Conservation (phyloP, 306 rosid genomes). For the Fragaria iinumae region DNA sequence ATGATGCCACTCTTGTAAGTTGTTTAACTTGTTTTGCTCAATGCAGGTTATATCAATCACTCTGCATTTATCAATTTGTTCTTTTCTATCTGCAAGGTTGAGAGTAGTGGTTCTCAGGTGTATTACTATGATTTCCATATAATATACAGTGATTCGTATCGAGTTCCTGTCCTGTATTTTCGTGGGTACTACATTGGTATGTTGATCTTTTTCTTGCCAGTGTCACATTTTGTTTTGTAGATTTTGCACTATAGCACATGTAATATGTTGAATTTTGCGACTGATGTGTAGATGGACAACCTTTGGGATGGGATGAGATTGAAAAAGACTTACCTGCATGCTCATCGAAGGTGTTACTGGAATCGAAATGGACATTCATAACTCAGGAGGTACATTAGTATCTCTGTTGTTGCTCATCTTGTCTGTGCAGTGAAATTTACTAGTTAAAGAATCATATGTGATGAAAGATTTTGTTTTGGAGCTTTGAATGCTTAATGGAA, state of each 20-base stretch:
- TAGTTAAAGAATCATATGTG: background rate
- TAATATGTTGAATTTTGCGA: background rate
- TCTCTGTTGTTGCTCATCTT: background rate
- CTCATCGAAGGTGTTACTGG: constrained; percentile 50
- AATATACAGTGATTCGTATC: constrained; percentile 61
- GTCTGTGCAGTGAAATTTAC: background rate
- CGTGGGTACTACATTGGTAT: constrained; percentile 64
- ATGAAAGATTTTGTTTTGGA: background rate
- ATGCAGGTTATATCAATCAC: background rate
- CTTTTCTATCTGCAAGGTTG: constrained; percentile 43
- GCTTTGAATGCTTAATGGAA: background rate
- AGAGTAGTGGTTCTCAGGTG: constrained; percentile 32
- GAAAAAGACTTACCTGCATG: constrained; percentile 60
- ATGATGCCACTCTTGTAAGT: constrained; percentile 65
- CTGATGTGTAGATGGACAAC: constrained; percentile 57
- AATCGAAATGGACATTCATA: constrained; percentile 85
- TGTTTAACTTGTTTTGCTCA: constrained; percentile 17
- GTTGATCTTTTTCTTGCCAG: constrained; percentile 6
- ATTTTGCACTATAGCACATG: too few species aligned
- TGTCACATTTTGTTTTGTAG: background rate
- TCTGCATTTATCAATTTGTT: constrained; percentile 1
- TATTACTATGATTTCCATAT: constrained; percentile 68
- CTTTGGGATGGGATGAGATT: constrained; percentile 51
- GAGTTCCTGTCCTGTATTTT: constrained; percentile 77
- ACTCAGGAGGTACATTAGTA: constrained; percentile 62